Percentiles rank a stretch among this genome's conserved stretches.
These are phyloP conservation scores for Pleodorina starrii DNA, from an alignment of 139 green algal genomes.

Conservation along the genomic window DNA sequence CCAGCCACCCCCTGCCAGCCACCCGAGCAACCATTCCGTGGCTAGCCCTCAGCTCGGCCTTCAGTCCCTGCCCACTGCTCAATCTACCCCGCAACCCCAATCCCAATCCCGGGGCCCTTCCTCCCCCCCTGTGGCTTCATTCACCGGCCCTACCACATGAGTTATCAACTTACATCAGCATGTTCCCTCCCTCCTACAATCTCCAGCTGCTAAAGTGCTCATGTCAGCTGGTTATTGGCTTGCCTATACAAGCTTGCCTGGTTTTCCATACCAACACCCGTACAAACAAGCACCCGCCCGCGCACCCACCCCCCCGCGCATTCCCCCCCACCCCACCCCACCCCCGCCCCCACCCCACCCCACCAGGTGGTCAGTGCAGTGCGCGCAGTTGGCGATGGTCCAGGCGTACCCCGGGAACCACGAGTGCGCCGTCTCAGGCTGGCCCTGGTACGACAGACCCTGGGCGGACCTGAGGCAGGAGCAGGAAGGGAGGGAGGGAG, in stretches of 20 bases:
- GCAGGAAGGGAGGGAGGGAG: not conserved
- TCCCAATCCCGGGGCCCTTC: not conserved
- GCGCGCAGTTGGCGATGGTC: constrained; percentile 67
- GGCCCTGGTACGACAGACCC: constrained; percentile 48
- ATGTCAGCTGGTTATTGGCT: not conserved
- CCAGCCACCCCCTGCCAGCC: not conserved
- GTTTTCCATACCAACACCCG: not conserved
- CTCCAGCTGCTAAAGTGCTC: not conserved
- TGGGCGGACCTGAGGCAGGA: not conserved
- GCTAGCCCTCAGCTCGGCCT: not conserved
- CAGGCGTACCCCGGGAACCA: constrained; percentile 79
- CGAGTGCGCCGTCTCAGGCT: constrained; percentile 64
- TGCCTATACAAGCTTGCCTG: not conserved
- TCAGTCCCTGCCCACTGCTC: too few relatives aligned
- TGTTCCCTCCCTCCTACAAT: not conserved
- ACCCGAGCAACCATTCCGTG: not conserved
- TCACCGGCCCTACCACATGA: not conserved
- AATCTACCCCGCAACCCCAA: too few relatives aligned
- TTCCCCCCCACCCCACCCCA: too few relatives aligned
- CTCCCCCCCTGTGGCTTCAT: not conserved
- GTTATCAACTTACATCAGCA: too few relatives aligned
- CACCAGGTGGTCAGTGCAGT: constrained; percentile 56
- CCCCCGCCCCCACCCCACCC: not conserved
- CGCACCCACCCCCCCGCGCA: not conserved
- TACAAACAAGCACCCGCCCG: not conserved